Conservation (phyloP, 108 stramenopile genomes). For the Skeletonema costatum region DNA sequence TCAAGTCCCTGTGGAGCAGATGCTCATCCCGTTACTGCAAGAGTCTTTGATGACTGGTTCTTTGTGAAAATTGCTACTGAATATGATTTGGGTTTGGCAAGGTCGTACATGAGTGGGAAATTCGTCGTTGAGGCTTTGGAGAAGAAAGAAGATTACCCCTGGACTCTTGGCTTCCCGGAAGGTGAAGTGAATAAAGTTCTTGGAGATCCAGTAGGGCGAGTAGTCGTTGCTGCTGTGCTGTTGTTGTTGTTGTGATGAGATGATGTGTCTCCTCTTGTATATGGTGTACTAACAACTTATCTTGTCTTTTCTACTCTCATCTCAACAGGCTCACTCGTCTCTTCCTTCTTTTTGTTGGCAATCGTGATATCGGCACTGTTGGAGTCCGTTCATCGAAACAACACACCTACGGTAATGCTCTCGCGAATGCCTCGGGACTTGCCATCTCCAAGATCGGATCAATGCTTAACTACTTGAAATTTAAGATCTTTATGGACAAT, state of each 20-base stretch:
- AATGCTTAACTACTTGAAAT: constrained; percentile 81
- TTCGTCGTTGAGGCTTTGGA: constrained; percentile 78
- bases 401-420: constrained; percentile 61
- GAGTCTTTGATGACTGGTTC: constrained; percentile 91
- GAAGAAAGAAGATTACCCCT: constrained; percentile 59
- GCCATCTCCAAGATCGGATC: constrained; percentile 87
- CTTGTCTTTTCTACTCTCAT: too few relatives aligned
- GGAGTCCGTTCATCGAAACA: constrained; percentile 58
- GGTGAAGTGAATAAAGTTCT: constrained; percentile 60
- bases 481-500: constrained; percentile 92
- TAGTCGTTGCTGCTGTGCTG: too few relatives aligned
- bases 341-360: constrained; percentile 86
- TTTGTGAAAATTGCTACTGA: constrained; percentile 92
- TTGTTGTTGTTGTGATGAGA: too few relatives aligned
- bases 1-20: constrained; percentile 60
- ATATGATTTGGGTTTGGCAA: constrained; percentile 91
- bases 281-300: too few relatives aligned
- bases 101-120: constrained; percentile 91
- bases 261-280: too few relatives aligned
- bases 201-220: constrained; percentile 88
- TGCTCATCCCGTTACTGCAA: constrained; percentile 66
- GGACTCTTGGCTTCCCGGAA: constrained; percentile 39
- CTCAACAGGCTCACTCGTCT: too few relatives aligned
- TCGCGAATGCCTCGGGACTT: constrained; percentile 75
- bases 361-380: constrained; percentile 64